Percentiles rank a stretch among this genome's conserved stretches.
Conservation (phyloP, 148 eudicot genomes). For the Tetragonia tetragonoides region DNA sequence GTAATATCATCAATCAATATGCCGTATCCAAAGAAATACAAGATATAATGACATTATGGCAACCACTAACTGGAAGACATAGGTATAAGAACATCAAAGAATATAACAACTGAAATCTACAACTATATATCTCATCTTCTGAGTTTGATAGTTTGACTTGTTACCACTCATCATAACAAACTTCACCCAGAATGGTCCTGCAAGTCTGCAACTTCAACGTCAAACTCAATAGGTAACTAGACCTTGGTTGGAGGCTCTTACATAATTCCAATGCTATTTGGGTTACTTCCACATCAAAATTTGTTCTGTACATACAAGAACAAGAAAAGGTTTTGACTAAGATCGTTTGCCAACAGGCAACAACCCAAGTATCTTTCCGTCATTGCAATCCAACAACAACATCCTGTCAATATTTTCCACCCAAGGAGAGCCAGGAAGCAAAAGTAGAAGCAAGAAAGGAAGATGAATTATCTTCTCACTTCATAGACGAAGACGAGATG, state of each 20-base stretch:
- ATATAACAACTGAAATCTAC: conserved; percentile 12
- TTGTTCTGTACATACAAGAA: not conserved
- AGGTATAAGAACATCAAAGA: not conserved
- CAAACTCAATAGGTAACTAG: too few species aligned
- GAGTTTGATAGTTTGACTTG: not conserved
- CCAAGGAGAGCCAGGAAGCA: not conserved
- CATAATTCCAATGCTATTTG: too few species aligned
- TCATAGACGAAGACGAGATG: not conserved
- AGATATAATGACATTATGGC: too few species aligned
- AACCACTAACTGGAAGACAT: too few species aligned
- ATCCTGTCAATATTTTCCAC: not conserved
- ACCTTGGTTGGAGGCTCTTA: too few species aligned
- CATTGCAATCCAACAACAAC: not conserved
- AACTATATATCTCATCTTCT: not conserved
- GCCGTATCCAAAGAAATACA: too few species aligned
- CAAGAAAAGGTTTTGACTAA: not conserved
- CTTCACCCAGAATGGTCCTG: not conserved
- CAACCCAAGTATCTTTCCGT: not conserved
- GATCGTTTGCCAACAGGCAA: not conserved
- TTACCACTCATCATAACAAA: not conserved
- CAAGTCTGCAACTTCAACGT: not conserved
- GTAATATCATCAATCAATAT: too few species aligned
- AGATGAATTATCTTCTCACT: conserved; percentile 1
- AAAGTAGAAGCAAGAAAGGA: too few species aligned
- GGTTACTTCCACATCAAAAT: not conserved